A percentile compares a stretch with the other conserved stretches of the same genome.
Evolutionary conservation across 2,329 filamentous ascomycete genomes (phyloP).

Genomic region (Claviceps quebecensis): DNA sequence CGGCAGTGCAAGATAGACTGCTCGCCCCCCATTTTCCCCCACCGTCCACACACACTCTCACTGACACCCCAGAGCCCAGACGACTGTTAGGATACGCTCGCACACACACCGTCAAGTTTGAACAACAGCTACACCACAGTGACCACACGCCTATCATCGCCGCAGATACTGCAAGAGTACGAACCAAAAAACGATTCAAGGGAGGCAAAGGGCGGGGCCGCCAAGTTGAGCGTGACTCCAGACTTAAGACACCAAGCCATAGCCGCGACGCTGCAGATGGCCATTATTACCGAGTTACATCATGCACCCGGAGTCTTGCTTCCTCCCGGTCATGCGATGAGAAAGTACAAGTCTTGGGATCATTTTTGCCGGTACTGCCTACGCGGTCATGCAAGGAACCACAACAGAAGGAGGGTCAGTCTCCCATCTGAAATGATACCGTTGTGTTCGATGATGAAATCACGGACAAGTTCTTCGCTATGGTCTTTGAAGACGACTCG

Average conservation of each 20-base stretch:
- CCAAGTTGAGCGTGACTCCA: slow-evolving; percentile 22
- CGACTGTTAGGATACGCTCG: not conserved
- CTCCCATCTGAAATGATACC: not conserved
- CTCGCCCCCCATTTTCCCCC: not conserved
- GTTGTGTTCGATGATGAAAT: not conserved
- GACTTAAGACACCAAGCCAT: slow-evolving; percentile 22
- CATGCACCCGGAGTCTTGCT: slow-evolving; percentile 13
- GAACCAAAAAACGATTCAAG: not conserved
- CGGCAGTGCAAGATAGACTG: not conserved
- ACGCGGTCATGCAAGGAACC: slow-evolving; percentile 19
- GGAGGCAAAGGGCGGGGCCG: slow-evolving; percentile 5
- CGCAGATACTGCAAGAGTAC: not conserved
- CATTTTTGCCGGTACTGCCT: slow-evolving; percentile 9
- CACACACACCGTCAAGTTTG: not conserved
- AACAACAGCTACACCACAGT: not conserved
- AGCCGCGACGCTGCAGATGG: slow-evolving; percentile 11
- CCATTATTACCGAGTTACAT: slow-evolving; percentile 15
- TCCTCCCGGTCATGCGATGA: slow-evolving; percentile 15
- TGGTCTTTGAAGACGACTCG: slow-evolving; percentile 1
- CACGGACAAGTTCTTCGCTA: not conserved
- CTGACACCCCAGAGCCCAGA: not conserved
- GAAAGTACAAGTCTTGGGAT: slow-evolving; percentile 5
- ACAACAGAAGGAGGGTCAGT: slow-evolving; percentile 8
- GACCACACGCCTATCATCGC: not conserved
- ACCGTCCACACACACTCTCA: not conserved